A percentile compares a stretch with the other conserved stretches of the same genome.
These are phyloP conservation scores for Dalbergia cochinchinensis DNA, from an alignment of 306 rosid genomes.

Conservation along the genomic window DNA sequence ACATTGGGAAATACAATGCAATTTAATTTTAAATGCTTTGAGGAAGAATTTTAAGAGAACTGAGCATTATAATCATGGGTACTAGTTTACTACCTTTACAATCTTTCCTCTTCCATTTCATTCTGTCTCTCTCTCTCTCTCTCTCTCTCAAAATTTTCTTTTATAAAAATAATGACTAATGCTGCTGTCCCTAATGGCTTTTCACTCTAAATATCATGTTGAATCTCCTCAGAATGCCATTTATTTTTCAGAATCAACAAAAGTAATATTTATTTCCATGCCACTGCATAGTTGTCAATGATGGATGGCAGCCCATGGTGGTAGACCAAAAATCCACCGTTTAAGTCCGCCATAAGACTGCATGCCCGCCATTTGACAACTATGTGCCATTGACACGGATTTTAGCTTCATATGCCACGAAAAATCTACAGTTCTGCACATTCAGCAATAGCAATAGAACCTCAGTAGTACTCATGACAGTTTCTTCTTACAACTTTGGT, in stretches of 20 bases:
- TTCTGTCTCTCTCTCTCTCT: conserved; percentile 26
- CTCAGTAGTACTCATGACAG: conserved; percentile 19
- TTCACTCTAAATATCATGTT: conserved; percentile 31
- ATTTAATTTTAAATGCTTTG: background rate
- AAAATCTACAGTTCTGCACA: conserved; percentile 7
- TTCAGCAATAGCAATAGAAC: conserved; percentile 10
- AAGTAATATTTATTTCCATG: background rate
- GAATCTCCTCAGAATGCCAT: conserved; percentile 31
- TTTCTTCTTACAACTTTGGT: conserved; percentile 22
- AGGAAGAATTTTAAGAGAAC: conserved; percentile 15
- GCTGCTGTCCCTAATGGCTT: conserved; percentile 24
- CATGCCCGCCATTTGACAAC: no score
- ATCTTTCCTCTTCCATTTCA: conserved; percentile 38
- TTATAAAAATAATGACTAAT: conserved; percentile 29
- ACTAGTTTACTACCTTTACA: conserved; percentile 1
- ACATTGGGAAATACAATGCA: conserved; percentile 21
- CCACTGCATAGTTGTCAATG: background rate
- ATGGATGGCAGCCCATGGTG: no score
- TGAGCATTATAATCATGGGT: background rate
- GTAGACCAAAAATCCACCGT: no score
- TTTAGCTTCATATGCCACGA: background rate
- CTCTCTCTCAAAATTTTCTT: conserved; percentile 37
- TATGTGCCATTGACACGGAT: conserved; percentile 5
- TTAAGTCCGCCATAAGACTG: no score
- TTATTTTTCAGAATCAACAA: conserved; percentile 10